Percentiles rank a stretch among this genome's conserved stretches.
phyloP scores from a whole-genome alignment of 371 early-diverging fungal species.

The Capillidium rhysosporum region DNA sequence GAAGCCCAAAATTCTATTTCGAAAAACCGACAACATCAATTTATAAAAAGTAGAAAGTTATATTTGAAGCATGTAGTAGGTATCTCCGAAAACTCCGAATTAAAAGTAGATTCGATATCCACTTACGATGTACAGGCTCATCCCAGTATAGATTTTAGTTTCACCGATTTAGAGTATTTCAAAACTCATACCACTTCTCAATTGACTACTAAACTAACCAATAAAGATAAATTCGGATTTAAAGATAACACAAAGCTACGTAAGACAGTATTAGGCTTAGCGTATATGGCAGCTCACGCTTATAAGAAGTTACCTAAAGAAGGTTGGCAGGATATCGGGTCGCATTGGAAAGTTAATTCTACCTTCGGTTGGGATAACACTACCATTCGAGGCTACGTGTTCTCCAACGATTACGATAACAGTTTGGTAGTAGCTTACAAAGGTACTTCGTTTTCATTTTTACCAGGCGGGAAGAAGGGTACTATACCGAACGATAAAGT shows the following conservation, averaged over 20 bases:
- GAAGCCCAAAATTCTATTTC: no score
- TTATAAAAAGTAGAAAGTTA: no score
- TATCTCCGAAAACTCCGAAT: no score
- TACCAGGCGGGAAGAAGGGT: constrained; percentile 33
- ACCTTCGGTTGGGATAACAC: constrained; percentile 68
- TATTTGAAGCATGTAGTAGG: no score
- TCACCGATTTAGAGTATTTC: no score
- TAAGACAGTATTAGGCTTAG: not conserved
- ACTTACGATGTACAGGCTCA: no score
- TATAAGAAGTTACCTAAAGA: not conserved
- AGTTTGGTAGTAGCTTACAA: constrained; percentile 60
- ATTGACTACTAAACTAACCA: no score
- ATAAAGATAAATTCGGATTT: no score
- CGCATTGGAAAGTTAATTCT: not conserved
- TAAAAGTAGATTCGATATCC: no score
- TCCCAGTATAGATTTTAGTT: no score
- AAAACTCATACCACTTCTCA: no score
- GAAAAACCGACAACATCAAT: no score
- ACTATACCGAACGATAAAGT: constrained; percentile 33
- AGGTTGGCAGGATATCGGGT: constrained; percentile 3
- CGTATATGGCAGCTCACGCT: constrained; percentile 6
- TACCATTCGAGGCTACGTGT: constrained; percentile 71
- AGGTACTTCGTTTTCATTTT: constrained; percentile 56
- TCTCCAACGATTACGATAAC: constrained; percentile 32
- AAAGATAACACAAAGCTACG: not conserved